Evolutionary conservation across 345 rosid species (phyloP).

Genomic region (Corchorus olitorius): DNA sequence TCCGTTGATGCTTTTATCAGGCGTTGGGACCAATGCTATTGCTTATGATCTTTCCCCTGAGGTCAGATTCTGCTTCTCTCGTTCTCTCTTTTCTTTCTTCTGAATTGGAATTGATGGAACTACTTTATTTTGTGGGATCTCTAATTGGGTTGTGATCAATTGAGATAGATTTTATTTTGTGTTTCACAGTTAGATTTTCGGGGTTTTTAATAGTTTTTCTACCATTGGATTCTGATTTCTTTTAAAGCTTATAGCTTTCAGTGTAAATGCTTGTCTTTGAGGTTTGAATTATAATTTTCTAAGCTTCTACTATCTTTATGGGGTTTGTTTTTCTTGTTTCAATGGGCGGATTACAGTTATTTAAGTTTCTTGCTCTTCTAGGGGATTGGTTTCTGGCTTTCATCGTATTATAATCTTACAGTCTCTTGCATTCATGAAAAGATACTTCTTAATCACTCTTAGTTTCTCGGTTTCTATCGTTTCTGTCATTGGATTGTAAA

Average conservation of each 20-base stretch:
- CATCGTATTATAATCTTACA: not conserved
- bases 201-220: not conserved
- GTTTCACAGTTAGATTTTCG: not conserved
- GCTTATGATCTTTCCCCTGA: constrained; percentile 42
- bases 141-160: not conserved
- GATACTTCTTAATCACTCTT: not conserved
- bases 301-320: not conserved
- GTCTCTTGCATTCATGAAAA: not conserved
- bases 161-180: not conserved
- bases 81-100: not conserved
- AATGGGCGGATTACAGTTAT: not conserved
- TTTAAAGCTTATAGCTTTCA: not conserved
- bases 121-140: not conserved
- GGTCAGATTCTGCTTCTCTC: not conserved
- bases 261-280: not conserved
- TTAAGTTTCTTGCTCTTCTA: not conserved
- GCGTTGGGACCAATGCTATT: constrained; percentile 76
- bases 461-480: not conserved
- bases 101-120: constrained; percentile 1
- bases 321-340: not conserved
- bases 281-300: not conserved
- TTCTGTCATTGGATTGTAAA: not conserved
- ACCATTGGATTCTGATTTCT: not conserved
- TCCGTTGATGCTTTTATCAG: constrained; percentile 74
- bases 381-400: not conserved